Evolutionary conservation across 306 rosid species (phyloP).

Genomic region (Senna tora): DNA sequence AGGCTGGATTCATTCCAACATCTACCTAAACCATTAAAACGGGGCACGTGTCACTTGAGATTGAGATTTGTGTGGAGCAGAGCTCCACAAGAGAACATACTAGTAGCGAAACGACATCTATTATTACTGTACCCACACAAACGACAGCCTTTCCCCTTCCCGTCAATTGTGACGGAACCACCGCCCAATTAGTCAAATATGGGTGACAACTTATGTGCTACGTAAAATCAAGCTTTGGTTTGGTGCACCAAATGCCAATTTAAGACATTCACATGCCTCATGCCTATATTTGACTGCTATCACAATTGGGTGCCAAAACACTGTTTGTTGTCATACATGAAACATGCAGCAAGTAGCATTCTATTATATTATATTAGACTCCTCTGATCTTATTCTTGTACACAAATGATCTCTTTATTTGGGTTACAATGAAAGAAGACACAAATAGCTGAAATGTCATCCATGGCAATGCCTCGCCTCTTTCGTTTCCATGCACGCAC

Average conservation of each 20-base stretch:
- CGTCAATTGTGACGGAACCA: not conserved
- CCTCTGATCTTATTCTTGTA: no score
- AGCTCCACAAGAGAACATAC: not conserved
- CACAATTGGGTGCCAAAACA: not conserved
- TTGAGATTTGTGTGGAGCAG: not conserved
- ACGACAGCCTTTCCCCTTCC: conserved; percentile 4
- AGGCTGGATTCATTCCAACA: conserved; percentile 10
- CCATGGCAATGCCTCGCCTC: conserved; percentile 78
- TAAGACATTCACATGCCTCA: not conserved
- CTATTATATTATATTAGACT: no score
- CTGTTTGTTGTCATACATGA: no score
- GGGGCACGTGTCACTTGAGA: conserved; percentile 1
- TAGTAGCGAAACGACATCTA: not conserved
- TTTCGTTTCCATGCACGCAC: conserved; percentile 83
- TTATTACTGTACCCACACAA: not conserved
- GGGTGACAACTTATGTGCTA: not conserved
- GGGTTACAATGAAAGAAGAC: conserved; percentile 74
- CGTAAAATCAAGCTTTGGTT: not conserved
- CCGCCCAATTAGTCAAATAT: not conserved
- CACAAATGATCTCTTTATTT: not conserved
- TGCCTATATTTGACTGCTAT: not conserved
- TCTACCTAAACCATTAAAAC: not conserved
- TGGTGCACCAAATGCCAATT: not conserved
- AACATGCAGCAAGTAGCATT: not conserved
- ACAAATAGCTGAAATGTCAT: conserved; percentile 93